Percentiles rank a stretch among this genome's conserved stretches.
Evolutionary conservation across 2,329 filamentous ascomycete species (phyloP).

Genomic region (Trichoderma guizhouense): DNA sequence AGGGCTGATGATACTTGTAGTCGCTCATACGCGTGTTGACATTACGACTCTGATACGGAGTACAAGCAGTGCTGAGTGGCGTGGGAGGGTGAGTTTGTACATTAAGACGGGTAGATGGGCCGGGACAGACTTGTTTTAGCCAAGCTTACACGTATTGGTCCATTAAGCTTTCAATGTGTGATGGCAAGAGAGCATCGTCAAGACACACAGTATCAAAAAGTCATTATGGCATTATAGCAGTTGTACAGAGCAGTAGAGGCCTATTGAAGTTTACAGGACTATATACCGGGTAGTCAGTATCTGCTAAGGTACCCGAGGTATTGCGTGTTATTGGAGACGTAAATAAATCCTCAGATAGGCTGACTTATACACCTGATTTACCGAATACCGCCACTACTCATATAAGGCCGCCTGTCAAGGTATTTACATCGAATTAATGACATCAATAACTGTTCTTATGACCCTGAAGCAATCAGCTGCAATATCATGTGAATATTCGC

Average conservation of each 20-base stretch:
- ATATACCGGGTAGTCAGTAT: neutral
- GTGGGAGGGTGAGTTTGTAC: neutral
- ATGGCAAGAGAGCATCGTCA: neutral
- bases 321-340: neutral
- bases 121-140: neutral
- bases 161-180: neutral
- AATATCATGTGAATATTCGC: neutral
- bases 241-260: neutral
- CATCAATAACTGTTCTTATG: neutral
- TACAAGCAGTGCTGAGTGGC: neutral
- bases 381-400: neutral
- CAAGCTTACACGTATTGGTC: neutral
- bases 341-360: neutral
- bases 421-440: neutral
- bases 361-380: neutral
- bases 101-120: neutral
- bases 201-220: neutral
- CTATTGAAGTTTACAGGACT: neutral
- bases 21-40: neutral
- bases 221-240: neutral
- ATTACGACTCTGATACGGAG: neutral
- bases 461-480: neutral
- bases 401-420: neutral
- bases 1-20: neutral
- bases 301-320: no score